Evolutionary conservation across 495 filamentous ascomycete genomes (phyloP).

Genomic region (Penicillium cataractarum): DNA sequence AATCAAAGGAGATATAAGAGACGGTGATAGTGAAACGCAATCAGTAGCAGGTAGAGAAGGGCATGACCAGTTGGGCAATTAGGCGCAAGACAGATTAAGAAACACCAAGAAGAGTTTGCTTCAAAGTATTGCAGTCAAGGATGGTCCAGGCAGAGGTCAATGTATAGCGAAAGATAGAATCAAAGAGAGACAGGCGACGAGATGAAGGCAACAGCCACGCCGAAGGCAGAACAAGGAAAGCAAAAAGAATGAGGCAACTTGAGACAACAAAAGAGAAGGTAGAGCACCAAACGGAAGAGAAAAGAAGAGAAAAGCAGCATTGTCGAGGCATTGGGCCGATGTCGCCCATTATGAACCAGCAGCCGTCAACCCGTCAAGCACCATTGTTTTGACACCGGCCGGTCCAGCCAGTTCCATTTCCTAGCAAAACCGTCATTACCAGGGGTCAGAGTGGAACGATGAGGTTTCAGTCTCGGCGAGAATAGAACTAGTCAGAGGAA

Average conservation of each 20-base stretch:
- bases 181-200: slow-evolving; percentile 17
- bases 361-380: neutral
- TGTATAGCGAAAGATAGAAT: neutral
- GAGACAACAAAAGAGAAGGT: slow-evolving; percentile 4
- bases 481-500: slow-evolving; percentile 13
- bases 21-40: neutral
- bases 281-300: slow-evolving; percentile 5
- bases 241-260: slow-evolving; percentile 22
- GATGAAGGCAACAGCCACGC: slow-evolving; percentile 5
- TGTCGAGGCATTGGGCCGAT: slow-evolving; percentile 1
- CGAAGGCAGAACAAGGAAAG: slow-evolving; percentile 4
- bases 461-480: slow-evolving; percentile 14
- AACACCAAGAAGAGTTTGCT: neutral
- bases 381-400: slow-evolving; percentile 1
- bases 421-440: slow-evolving; percentile 9
- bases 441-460: slow-evolving; percentile 24
- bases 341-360: slow-evolving; percentile 5
- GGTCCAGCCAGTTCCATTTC: slow-evolving; percentile 1
- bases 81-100: neutral
- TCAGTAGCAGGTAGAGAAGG: neutral
- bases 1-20: slow-evolving; percentile 15
- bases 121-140: slow-evolving; percentile 13
- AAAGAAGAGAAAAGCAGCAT: slow-evolving; percentile 4
- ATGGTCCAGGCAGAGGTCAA: neutral
- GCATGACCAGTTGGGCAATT: slow-evolving; percentile 5